Base-by-base conservation (phyloP, 441 rosid genomes). In the Erodium moschatum region DNA sequence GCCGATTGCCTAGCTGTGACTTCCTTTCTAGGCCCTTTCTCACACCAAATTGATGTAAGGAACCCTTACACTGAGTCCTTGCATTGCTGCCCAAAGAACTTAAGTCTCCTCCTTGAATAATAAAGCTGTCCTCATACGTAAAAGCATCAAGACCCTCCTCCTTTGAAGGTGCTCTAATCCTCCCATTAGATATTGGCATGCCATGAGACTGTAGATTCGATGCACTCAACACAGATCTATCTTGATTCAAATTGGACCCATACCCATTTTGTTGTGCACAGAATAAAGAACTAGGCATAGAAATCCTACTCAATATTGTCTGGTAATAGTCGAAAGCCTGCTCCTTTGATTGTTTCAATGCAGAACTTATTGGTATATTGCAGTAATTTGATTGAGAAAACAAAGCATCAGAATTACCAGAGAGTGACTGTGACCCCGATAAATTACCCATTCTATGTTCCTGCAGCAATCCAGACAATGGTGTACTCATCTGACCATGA, bases 71-170 rank as follows among this genome's bases (percentile, higher is more conserved):
- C 18, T 69, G 33, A 33, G 38, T 33, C 4, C 38, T 33, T 33
- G 38, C 38, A 33, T 33, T 33, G 38, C 6, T 33, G 38, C 5
- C 38, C 38, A 33, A 33, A 19, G 35, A 67, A 72, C 81, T 80
- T 65, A 78, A 61, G 58, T 73, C 72, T 67, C 77, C 76, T 72
- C 81, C 79, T 76, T 80, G 82, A 60, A 81, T 58, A 69, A 80
- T 81, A 40, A 78, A 72, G 79, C 79, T 74, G 69, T 80, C 88
- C 79, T 77, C 82, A 27, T 68, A 50, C 65, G 74, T 61, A 69
- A 77, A 73, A 65, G 74, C 70, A 16, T 80, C 76, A 21, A 70
- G 71, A 73, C 64, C 35, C 48, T 42, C 48, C 13, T 42, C 13
- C 69, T 65, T 62, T 48, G 73, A 40, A 68, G 68, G 68, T 21